phyloP scores from a whole-genome alignment of 345 rosid genomes.

The Jatropha curcas region DNA sequence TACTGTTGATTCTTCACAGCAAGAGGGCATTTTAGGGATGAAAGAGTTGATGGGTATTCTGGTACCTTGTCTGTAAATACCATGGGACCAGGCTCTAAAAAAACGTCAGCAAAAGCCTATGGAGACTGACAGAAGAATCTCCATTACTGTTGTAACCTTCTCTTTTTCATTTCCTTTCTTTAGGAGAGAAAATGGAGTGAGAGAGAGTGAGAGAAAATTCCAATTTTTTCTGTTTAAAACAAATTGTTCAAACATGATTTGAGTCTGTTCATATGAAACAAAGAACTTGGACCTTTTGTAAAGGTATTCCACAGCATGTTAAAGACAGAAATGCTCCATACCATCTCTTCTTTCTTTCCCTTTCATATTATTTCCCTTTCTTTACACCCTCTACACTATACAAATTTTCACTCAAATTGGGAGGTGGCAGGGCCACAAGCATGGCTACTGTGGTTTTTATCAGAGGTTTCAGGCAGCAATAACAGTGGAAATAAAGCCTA shows the following conservation, averaged over 20 bases:
- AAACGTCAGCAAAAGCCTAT: conserved; percentile 47
- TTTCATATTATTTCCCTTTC: conserved; percentile 20
- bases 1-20: conserved; percentile 6
- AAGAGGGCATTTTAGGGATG: conserved; percentile 24
- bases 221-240: conserved; percentile 38
- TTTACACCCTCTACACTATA: conserved; percentile 20
- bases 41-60: conserved; percentile 28
- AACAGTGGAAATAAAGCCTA: conserved; percentile 44
- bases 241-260: conserved; percentile 43
- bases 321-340: conserved; percentile 66
- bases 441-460: conserved; percentile 44
- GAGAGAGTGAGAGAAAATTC: conserved; percentile 28
- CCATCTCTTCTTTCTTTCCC: conserved; percentile 24
- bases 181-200: conserved; percentile 18
- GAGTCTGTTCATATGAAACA: conserved; percentile 48
- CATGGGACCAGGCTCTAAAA: conserved; percentile 39
- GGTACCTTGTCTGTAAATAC: conserved; percentile 43
- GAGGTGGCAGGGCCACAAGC: conserved; percentile 42
- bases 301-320: conserved; percentile 39
- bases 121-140: conserved; percentile 62
- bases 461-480: conserved; percentile 43
- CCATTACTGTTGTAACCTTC: conserved; percentile 54
- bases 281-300: conserved; percentile 53
- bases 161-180: conserved; percentile 27
- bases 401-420: conserved; percentile 21